These are phyloP conservation scores for Syzygium malaccense DNA, from an alignment of 441 rosid genomes.

Conservation along the genomic window DNA sequence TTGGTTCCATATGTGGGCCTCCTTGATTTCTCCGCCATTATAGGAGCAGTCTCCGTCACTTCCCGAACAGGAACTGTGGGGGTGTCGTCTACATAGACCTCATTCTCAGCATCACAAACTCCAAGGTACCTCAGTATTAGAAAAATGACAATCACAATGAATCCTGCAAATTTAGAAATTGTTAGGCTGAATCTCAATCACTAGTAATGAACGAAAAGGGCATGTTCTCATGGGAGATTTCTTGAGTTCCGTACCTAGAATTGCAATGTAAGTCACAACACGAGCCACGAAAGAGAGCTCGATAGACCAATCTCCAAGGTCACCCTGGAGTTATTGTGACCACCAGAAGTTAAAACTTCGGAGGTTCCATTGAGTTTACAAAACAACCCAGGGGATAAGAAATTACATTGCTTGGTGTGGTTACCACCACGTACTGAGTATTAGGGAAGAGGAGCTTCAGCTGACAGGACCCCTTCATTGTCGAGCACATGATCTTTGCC, in stretches of 20 bases:
- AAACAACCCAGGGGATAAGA: neutral
- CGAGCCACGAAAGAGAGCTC: conserved; percentile 51
- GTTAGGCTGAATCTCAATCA: neutral
- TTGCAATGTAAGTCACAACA: conserved; percentile 35
- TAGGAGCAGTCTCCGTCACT: conserved; percentile 30
- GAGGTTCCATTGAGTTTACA: neutral
- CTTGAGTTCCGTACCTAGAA: conserved; percentile 27
- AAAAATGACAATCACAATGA: conserved; percentile 22
- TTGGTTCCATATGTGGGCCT: conserved; percentile 34
- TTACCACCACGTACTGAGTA: conserved; percentile 32
- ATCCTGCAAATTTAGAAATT: conserved; percentile 20
- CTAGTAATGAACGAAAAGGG: neutral
- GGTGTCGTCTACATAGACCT: neutral
- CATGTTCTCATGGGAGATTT: neutral
- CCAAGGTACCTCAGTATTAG: conserved; percentile 42
- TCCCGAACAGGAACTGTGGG: conserved; percentile 3
- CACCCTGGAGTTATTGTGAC: conserved; percentile 27
- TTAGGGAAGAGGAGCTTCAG: conserved; percentile 35
- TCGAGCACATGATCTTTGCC: conserved; percentile 36
- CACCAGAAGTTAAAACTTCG: neutral
- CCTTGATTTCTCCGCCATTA: conserved; percentile 19
- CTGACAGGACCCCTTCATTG: conserved; percentile 35
- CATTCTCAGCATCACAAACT: conserved; percentile 24
- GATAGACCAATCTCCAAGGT: conserved; percentile 30
- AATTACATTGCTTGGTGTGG: conserved; percentile 48